These are phyloP conservation scores for Cercospora nicotianae DNA, from an alignment of 2,329 filamentous ascomycete genomes.

Conservation along the genomic window DNA sequence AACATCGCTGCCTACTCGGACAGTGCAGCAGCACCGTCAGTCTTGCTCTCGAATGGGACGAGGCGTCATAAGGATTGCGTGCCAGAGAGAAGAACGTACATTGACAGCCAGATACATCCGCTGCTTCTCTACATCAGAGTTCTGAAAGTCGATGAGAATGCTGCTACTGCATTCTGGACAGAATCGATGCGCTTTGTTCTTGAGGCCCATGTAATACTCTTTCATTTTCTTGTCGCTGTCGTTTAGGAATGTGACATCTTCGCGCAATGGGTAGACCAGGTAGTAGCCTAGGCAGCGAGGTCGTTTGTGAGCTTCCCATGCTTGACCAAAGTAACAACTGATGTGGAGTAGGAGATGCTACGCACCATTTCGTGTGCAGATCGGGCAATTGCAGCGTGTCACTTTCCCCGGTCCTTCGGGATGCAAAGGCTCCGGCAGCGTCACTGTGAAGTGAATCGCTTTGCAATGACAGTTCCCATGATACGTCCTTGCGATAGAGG, in stretches of 20 bases:
- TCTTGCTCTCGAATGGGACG: not conserved
- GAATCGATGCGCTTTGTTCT: not conserved
- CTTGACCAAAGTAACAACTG: not conserved
- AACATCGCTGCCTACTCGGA: not conserved
- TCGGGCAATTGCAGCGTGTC: not conserved
- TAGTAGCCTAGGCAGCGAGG: not conserved
- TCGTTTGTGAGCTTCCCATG: not conserved
- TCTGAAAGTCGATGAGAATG: not conserved
- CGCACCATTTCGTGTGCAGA: not conserved
- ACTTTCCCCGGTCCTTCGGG: not conserved
- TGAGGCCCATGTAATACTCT: not conserved
- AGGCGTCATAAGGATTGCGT: too few relatives aligned
- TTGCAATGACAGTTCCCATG: not conserved
- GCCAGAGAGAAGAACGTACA: not conserved
- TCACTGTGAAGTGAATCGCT: not conserved
- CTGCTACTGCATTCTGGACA: not conserved
- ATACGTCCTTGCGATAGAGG: not conserved
- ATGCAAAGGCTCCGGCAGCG: not conserved
- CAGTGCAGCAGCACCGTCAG: not conserved
- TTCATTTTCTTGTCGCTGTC: not conserved
- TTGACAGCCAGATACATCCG: not conserved
- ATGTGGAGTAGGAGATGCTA: not conserved
- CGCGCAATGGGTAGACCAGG: not conserved
- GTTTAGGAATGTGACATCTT: not conserved
- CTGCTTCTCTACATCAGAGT: not conserved